These are phyloP conservation scores for Acanthamoeba divionensis DNA, from an alignment of 208 protist species.

Conservation along the genomic window DNA sequence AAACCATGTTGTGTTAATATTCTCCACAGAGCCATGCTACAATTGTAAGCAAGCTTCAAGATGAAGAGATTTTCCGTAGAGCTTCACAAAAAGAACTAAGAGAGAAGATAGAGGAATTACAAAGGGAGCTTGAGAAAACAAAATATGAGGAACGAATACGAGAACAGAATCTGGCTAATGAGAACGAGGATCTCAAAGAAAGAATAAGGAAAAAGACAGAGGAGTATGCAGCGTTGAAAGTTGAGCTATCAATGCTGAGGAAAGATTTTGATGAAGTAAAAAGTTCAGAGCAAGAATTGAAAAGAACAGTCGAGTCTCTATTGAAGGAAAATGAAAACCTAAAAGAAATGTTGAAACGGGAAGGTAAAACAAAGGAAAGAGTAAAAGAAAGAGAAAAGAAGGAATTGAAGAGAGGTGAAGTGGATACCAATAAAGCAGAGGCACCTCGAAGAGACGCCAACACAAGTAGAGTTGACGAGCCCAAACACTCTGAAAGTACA, in stretches of 20 bases:
- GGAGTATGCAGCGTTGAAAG: background rate
- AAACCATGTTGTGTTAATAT: too few species aligned
- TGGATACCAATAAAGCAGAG: background rate
- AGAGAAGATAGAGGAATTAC: background rate
- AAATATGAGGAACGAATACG: too few species aligned
- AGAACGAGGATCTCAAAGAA: conserved; percentile 15
- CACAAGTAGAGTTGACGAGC: background rate
- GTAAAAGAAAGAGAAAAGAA: too few species aligned
- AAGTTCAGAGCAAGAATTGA: background rate
- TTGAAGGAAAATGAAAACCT: background rate
- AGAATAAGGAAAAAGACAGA: background rate
- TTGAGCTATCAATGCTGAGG: background rate
- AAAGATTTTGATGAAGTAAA: background rate
- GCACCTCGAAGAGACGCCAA: background rate
- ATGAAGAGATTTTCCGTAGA: too few species aligned
- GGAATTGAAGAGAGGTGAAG: too few species aligned
- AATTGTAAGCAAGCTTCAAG: too few species aligned
- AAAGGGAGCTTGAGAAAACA: background rate
- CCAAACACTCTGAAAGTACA: background rate
- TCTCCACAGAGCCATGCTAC: too few species aligned
- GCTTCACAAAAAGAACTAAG: background rate
- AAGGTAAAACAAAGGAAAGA: too few species aligned
- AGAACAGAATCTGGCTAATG: too few species aligned
- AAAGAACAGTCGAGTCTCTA: background rate
- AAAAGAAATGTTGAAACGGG: background rate